Conservation (phyloP, 2,329 filamentous ascomycete genomes). For the Coniochaeta sp. region DNA sequence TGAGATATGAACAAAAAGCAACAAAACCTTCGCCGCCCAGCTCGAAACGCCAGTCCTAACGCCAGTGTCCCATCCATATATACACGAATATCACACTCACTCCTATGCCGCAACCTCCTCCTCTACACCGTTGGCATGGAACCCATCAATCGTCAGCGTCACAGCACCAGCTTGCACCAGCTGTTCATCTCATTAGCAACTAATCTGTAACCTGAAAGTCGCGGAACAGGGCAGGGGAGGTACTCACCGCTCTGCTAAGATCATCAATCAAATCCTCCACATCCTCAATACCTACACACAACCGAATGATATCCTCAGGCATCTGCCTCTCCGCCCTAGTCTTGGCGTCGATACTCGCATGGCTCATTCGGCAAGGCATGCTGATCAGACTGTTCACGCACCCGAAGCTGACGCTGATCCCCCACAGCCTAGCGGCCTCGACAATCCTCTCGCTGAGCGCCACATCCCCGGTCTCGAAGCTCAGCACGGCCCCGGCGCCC, state of each 20-base stretch:
- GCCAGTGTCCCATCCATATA: not conserved
- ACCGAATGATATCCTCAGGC: conserved; percentile 91
- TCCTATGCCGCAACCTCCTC: conserved; percentile 21
- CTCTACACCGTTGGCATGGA: conserved; percentile 51
- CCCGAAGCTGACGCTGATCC: conserved; percentile 94
- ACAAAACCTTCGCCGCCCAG: not conserved
- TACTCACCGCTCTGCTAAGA: conserved; percentile 77
- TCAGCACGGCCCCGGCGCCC: conserved; percentile 87
- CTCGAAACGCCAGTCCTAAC: not conserved
- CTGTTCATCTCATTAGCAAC: conserved; percentile 37
- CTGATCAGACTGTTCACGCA: conserved; percentile 98
- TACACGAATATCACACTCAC: not conserved
- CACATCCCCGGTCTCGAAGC: conserved; percentile 90
- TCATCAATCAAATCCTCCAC: conserved; percentile 88
- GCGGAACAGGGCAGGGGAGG: not conserved
- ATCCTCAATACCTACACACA: conserved; percentile 97
- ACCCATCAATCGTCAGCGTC: conserved; percentile 73
- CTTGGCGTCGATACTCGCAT: conserved; percentile 95
- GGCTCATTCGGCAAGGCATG: conserved; percentile 99
- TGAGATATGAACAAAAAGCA: not conserved
- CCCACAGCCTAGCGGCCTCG: conserved; percentile 84
- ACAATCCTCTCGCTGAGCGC: conserved; percentile 84
- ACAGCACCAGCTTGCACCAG: conserved; percentile 93
- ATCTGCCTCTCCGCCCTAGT: conserved; percentile 82
- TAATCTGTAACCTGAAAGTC: not conserved